These are phyloP conservation scores for Otatea glauca DNA, from an alignment of 176 grass and related monocot species.

Conservation along the genomic window DNA sequence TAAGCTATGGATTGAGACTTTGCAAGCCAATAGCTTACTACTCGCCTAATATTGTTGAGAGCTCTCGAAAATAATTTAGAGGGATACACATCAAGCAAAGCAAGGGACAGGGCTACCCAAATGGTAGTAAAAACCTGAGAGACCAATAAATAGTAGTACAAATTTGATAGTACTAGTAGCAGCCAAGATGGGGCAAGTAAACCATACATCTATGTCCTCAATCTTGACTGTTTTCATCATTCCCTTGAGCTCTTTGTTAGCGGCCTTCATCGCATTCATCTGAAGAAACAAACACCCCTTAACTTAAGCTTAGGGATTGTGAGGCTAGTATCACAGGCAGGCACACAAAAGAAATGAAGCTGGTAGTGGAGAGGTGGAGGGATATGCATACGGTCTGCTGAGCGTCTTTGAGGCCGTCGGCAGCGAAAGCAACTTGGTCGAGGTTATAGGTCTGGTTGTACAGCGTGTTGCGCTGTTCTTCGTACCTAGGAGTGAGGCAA, in stretches of 20 bases:
- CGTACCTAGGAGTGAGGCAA: constrained; percentile 56
- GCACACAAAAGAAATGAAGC: background rate
- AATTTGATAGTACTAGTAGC: background rate
- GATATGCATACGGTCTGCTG: constrained; percentile 75
- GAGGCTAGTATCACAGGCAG: background rate
- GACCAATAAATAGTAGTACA: background rate
- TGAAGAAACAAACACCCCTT: constrained; percentile 23
- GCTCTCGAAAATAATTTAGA: background rate
- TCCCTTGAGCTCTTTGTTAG: constrained; percentile 94
- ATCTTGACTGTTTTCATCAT: constrained; percentile 97
- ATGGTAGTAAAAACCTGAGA: background rate
- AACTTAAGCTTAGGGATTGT: too few relatives aligned
- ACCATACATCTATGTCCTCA: constrained; percentile 89
- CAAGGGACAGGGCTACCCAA: background rate
- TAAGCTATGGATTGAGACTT: background rate
- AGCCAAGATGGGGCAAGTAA: background rate
- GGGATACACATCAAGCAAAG: background rate
- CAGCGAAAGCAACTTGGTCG: constrained; percentile 88
- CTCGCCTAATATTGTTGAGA: background rate
- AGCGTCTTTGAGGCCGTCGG: constrained; percentile 91
- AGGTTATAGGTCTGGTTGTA: constrained; percentile 96
- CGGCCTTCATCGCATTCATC: constrained; percentile 91
- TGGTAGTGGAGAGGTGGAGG: background rate
- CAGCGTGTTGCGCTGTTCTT: constrained; percentile 92
- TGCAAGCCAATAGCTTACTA: background rate